phyloP scores from a whole-genome alignment of 1,284 basidiomycete genomes.

The Ceraceosorus guamensis region DNA sequence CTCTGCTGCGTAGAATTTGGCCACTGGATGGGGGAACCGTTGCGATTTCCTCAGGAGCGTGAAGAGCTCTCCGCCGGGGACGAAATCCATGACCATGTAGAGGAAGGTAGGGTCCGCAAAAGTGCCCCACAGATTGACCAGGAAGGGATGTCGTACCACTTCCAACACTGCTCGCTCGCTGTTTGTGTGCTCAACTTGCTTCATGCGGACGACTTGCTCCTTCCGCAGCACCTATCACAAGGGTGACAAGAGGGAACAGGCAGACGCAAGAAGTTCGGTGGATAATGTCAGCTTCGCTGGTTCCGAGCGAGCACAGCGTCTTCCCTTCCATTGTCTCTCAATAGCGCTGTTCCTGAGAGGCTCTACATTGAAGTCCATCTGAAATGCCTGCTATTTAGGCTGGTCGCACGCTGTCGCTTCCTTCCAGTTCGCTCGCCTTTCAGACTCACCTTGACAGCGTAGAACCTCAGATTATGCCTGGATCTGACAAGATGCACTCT shows the following conservation, averaged over 20 bases:
- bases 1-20: constrained; percentile 98
- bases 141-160: constrained; percentile 85
- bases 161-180: constrained; percentile 87
- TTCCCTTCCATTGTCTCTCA: neutral
- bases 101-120: constrained; percentile 89
- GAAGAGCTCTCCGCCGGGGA: constrained; percentile 93
- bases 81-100: constrained; percentile 99
- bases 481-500: constrained; percentile 43
- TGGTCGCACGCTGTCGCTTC: neutral
- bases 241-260: no score
- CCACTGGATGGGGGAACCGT: constrained; percentile 96
- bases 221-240: constrained; percentile 28
- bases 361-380: neutral
- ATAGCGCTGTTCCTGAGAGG: neutral
- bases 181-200: constrained; percentile 96
- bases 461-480: constrained; percentile 44
- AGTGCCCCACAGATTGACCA: constrained; percentile 96
- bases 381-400: neutral
- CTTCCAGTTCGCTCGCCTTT: neutral
- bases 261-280: no score
- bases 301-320: no score
- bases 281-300: no score
- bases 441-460: constrained; percentile 37
- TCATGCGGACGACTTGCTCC: constrained; percentile 87
- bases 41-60: constrained; percentile 51